A percentile compares a stretch with the other conserved stretches of the same genome.
Conservation (phyloP, 768 basidiomycete species). For the Suillus paluster region DNA sequence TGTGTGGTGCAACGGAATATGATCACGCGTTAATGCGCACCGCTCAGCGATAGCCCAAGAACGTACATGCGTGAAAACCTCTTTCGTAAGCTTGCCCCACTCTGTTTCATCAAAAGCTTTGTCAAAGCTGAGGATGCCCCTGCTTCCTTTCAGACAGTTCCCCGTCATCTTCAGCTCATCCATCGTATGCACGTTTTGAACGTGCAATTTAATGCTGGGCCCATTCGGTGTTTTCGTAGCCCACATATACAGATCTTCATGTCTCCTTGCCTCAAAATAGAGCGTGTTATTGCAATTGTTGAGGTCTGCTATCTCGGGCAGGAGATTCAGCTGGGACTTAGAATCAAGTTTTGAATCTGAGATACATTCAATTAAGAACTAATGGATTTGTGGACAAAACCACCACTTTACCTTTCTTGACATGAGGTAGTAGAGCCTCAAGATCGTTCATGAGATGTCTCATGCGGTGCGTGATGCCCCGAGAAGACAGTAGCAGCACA, state of each 20-base stretch:
- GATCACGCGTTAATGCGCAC: slow-evolving; percentile 6
- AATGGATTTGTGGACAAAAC: neutral
- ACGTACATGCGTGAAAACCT: slow-evolving; percentile 90
- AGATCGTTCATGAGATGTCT: slow-evolving; percentile 96
- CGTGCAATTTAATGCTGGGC: slow-evolving; percentile 95
- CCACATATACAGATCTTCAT: slow-evolving; percentile 97
- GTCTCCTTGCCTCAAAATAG: slow-evolving; percentile 95
- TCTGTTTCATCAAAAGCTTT: slow-evolving; percentile 86
- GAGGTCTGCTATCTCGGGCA: slow-evolving; percentile 96
- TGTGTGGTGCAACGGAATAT: slow-evolving; percentile 35
- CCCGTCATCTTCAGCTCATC: slow-evolving; percentile 99
- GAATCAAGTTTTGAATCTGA: slow-evolving; percentile 97
- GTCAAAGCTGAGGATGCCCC: slow-evolving; percentile 93
- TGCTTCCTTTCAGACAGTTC: slow-evolving; percentile 94
- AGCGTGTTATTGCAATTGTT: slow-evolving; percentile 97
- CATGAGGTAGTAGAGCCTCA: slow-evolving; percentile 87
- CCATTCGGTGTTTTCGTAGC: slow-evolving; percentile 97
- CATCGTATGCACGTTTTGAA: slow-evolving; percentile 99
- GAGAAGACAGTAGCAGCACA: slow-evolving; percentile 88
- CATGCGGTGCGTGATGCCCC: slow-evolving; percentile 96
- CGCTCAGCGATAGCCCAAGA: neutral
- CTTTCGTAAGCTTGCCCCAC: slow-evolving; percentile 87
- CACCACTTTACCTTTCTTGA: slow-evolving; percentile 83
- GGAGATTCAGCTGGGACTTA: slow-evolving; percentile 88
- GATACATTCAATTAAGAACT: slow-evolving; percentile 1